Conservation (phyloP, 1,139 yeast genomes). For the Debaryomyces subglobosus region DNA sequence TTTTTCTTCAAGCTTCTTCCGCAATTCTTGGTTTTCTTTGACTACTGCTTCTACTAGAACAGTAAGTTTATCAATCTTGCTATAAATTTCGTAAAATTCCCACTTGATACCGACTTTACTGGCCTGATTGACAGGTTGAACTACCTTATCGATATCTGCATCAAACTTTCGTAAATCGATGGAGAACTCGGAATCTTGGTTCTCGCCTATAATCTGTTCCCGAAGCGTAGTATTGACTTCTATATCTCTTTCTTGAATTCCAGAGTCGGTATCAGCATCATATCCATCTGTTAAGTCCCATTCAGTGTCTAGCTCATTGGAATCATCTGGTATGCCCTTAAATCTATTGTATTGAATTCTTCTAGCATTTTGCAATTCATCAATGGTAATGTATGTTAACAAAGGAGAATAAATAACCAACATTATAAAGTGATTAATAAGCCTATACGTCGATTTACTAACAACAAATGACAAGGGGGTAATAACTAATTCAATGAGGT, state of each 20-base stretch:
- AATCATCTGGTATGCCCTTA: constrained; percentile 72
- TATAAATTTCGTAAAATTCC: constrained; percentile 62
- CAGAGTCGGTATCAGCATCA: constrained; percentile 38
- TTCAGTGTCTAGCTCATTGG: constrained; percentile 75
- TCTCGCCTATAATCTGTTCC: constrained; percentile 63
- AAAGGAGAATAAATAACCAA: constrained; percentile 68
- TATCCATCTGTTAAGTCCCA: constrained; percentile 87
- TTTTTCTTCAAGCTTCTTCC: constrained; percentile 15
- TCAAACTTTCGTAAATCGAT: constrained; percentile 54
- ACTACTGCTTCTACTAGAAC: constrained; percentile 44
- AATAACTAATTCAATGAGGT: constrained; percentile 64
- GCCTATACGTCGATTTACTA: constrained; percentile 29
- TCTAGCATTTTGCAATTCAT: constrained; percentile 67
- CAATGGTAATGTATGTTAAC: constrained; percentile 59
- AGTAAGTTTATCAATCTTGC: constrained; percentile 50
- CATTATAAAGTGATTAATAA: constrained; percentile 58
- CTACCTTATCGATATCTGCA: constrained; percentile 44
- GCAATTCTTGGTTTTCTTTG: constrained; percentile 45
- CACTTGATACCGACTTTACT: constrained; percentile 61
- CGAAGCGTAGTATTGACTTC: constrained; percentile 44
- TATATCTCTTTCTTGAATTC: constrained; percentile 40
- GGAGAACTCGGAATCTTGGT: constrained; percentile 70
- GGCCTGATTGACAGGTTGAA: constrained; percentile 63
- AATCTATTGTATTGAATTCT: constrained; percentile 73
- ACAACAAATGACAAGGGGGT: constrained; percentile 36